Base-by-base conservation (phyloP, 257 asterid species). In the Striga asiatica region DNA sequence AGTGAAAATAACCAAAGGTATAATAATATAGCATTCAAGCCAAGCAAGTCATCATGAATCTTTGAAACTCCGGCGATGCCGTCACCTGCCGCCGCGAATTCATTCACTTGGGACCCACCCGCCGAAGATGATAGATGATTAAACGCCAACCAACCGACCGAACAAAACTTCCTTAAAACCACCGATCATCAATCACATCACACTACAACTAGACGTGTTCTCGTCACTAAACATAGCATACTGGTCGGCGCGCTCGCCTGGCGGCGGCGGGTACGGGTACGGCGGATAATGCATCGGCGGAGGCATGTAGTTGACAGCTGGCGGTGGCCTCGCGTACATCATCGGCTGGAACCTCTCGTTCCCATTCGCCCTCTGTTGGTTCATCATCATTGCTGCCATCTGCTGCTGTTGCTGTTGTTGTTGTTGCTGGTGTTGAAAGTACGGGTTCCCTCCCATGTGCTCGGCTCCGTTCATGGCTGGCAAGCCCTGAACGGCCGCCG, bases 281-380 rank as follows among this genome's bases (percentile, higher is more conserved):
- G 80, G 76, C 0, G 78, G 86, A 42, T 81, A 76, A n/a, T n/a
- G n/a, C n/a, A n/a, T n/a, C 23, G 48, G 48, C 48, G 88, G 81
- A 5, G 93, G 95, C 85, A 82, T 76, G 77, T 80, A 92, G 56
- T 88, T 92, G 1, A 83, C 93, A 0, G 93, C 97, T 0, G 99
- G 91, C 0, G 97, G 92, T 0, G 95, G 95, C n/a, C 95, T 76
- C 1, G 95, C 97, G 21, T 88, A 92, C 93, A 88, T 85, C 99
- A 88, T 92, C 1, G 88, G 99, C 66, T 92, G 99, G 39, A 84
- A 92, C 83, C 99, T 71, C 71, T 92, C 99, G 29, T 88, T 84
- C 16, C 97, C 98, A 0, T 71, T 72, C 7, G 78, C 95, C 16
- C 88, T 80, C 39, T 82, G 99, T 62, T 84, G 96, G 61, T 91